phyloP scores from a whole-genome alignment of 768 basidiomycete species.

The Suillus americanus region DNA sequence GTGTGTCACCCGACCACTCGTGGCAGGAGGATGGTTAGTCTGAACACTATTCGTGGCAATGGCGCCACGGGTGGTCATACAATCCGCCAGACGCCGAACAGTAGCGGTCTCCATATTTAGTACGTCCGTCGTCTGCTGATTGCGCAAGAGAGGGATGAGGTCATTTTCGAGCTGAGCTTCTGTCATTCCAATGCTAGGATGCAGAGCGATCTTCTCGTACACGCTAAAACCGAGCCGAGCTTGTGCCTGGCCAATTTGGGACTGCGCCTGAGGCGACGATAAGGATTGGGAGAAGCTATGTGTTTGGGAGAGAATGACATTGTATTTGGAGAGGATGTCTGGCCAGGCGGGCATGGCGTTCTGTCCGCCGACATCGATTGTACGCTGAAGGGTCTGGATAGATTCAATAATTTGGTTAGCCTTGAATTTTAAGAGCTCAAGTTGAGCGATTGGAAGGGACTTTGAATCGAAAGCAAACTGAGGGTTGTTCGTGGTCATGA shows the following conservation, averaged over 20 bases:
- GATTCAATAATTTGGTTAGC: conserved; percentile 79
- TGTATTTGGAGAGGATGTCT: conserved; percentile 85
- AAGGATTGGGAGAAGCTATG: conserved; percentile 73
- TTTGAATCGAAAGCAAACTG: conserved; percentile 29
- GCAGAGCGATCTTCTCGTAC: conserved; percentile 69
- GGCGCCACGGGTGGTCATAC: conserved; percentile 60
- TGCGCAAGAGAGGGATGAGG: conserved; percentile 72
- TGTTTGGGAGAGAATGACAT: conserved; percentile 78
- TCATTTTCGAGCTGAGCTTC: conserved; percentile 73
- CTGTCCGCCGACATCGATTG: conserved; percentile 57
- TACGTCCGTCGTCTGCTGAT: conserved; percentile 78
- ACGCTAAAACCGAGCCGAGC: conserved; percentile 18
- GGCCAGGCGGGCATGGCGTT: conserved; percentile 80
- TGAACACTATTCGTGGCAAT: conserved; percentile 45
- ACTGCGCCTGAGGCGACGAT: conserved; percentile 35
- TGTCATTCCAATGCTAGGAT: conserved; percentile 56
- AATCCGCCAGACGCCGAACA: conserved; percentile 66
- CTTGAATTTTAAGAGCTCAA: conserved; percentile 78
- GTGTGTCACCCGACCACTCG: conserved; percentile 32
- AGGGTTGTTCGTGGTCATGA: conserved; percentile 10
- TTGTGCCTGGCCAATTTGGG: conserved; percentile 16
- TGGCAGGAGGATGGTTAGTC: conserved; percentile 30
- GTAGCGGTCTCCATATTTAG: conserved; percentile 68
- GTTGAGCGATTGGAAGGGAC: conserved; percentile 60
- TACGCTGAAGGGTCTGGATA: conserved; percentile 61